Base-by-base conservation (phyloP, 345 rosid species). In the Eucalyptus lansdowneana region DNA sequence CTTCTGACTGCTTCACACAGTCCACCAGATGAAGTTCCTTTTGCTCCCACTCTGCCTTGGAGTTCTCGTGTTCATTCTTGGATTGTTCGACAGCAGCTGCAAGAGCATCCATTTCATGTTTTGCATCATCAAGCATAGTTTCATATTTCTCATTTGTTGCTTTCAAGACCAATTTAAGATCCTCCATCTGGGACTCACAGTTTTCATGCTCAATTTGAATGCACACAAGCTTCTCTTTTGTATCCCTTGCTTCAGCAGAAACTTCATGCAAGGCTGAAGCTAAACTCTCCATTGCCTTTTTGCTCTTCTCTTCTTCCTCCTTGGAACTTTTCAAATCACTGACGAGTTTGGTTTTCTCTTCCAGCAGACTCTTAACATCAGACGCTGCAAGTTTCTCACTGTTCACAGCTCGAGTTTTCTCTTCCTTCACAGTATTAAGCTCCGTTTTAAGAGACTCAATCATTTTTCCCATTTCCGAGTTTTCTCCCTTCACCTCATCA, bases 231-330 rank as follows among this genome's bases (percentile, higher is more conserved):
- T 92, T 96, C 93, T 97, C 99, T 93, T n/a, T 97, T 19, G 97
- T 91, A 88, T 96, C 99, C 90, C 99, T 95, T 50, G 96, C 98
- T 93, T 98, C 99, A 25, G 94, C 93, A 4, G 99, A 97, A 45
- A 96, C 98, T 94, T 98, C 99, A 80, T 97, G 99, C 50, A 98
- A 93, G 27, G 99, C 99, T 7, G 98, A 96, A 89, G 99, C 98
- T 90, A 98, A 94, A 87, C 95, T 98, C 92, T 98, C 99, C 97
- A 96, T 97, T 60, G 99, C 99, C 93, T 96, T 96, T 94, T 98
- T 97, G 95, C 97, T 96, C 96, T 95, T 98, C 92, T 96, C 98
- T 88, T 97, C 99, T 94, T 97, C 99, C 34, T 95, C 96, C 92
- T 92, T 94, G 47, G 97, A 94, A 89, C 86, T 94, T 90, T 96